Base-by-base conservation (phyloP, 1,284 basidiomycete genomes). In the Ceratobasidium sp. region DNA sequence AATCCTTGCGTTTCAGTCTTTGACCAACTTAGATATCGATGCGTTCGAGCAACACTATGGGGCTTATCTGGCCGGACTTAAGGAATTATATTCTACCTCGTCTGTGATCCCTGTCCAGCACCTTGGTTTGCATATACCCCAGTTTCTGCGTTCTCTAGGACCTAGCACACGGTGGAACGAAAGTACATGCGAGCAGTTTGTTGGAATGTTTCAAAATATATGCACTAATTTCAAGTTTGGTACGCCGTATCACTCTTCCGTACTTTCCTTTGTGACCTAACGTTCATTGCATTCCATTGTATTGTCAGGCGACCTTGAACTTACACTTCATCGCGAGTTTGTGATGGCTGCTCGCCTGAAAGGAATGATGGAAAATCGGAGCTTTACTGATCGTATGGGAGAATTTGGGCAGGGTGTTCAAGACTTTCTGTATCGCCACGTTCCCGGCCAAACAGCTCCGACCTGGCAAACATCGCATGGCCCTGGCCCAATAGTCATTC, bases 181-280 rank as follows among this genome's bases (percentile, higher is more conserved):
- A 46, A 61, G 30, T 56, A 63, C 73, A 1, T 58, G 38, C 44
- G 73, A 74, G 42, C 30, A 62, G 25, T 60, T 73, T 33, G 73
- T 61, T 28, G 72, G 72, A 4, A 59, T 60, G 18, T 28, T 74
- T 5, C 63, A 74, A 23, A 51, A 70, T 11, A 49, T 69, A 7
- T 14, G 38, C 8, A 64, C 48, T 21, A 70, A 74, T 38, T 54
- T 16, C 16, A 21, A 28, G n/a, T 72, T 66, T 44, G 70, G 71
- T 72, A 46, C 30, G 73, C n/a, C n/a, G n/a, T n/a, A n/a, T n/a
- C n/a, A 46, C 9, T 46, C 18, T 46, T 46, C 18, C 42, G 9
- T 46, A 16, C 9, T 46, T 46, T 12, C 18, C 42, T 46, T 46
- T 7, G 42, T 46, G 42, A 16, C 42, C 18, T 46, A 46, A 16